Percentiles rank a stretch among this genome's conserved stretches.
These are phyloP conservation scores for Vitis labrusca DNA, from an alignment of 164 flowering plant species.

Conservation along the genomic window DNA sequence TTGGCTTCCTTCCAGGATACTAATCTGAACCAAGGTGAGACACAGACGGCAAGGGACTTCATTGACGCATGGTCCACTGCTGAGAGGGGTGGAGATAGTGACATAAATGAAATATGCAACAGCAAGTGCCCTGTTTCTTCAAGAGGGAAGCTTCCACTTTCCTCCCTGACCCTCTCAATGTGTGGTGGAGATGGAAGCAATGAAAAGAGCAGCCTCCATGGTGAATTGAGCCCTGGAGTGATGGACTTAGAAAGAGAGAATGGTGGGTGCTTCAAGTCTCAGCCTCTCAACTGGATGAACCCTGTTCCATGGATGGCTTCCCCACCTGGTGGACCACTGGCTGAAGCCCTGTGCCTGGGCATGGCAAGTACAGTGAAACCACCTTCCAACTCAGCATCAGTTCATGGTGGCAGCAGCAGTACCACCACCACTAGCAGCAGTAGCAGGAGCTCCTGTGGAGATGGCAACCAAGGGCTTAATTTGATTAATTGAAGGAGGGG, in stretches of 20 bases:
- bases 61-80: conserved; percentile 67
- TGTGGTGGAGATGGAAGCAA: conserved; percentile 27
- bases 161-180: conserved; percentile 61
- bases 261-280: conserved; percentile 13
- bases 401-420: conserved; percentile 23
- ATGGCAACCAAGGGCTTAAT: conserved; percentile 22
- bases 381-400: conserved; percentile 10
- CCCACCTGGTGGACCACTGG: conserved; percentile 78
- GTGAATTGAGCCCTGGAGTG: conserved; percentile 26
- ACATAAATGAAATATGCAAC: conserved; percentile 11
- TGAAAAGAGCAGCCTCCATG: conserved; percentile 18
- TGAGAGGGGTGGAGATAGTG: conserved; percentile 17
- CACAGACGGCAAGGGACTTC: conserved; percentile 42
- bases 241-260: conserved; percentile 21
- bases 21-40: conserved; percentile 17
- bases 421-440: conserved; percentile 19
- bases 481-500: conserved; percentile 6
- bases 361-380: conserved; percentile 17
- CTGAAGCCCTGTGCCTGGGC: conserved; percentile 68
- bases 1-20: background rate
- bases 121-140: conserved; percentile 13
- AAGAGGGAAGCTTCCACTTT: conserved; percentile 28
- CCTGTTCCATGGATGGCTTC: conserved; percentile 46
- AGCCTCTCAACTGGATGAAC: conserved; percentile 40
- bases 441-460: conserved; percentile 30